A percentile compares a stretch with the other conserved stretches of the same genome.
Conservation (phyloP, 768 basidiomycete genomes). For the Rhizopogon rudus region DNA sequence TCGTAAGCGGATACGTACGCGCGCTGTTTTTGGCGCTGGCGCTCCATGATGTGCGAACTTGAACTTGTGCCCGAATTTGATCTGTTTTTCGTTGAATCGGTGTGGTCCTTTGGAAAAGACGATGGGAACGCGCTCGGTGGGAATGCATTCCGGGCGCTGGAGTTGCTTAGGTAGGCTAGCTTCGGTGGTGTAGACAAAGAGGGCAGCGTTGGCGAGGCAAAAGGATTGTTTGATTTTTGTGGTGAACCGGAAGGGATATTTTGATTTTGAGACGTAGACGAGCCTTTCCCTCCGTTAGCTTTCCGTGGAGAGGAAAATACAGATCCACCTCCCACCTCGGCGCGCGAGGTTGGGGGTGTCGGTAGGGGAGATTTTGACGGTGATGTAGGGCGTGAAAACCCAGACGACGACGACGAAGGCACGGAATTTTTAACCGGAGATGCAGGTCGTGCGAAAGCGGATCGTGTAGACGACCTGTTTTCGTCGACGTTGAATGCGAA, state of each 20-base stretch:
- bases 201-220: conserved; percentile 16
- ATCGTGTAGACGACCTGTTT: not conserved
- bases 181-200: conserved; percentile 8
- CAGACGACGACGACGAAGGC: not conserved
- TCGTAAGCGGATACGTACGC: not conserved
- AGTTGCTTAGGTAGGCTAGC: not conserved
- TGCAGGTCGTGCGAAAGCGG: not conserved
- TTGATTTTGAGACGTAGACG: not conserved
- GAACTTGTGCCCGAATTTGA: not conserved
- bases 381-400: conserved; percentile 3
- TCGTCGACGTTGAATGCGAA: conserved; percentile 6
- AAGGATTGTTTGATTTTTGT: not conserved
- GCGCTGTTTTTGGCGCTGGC: conserved; percentile 2
- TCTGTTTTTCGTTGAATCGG: too few relatives aligned
- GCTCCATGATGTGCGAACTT: not conserved
- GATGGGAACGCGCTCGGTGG: not conserved
- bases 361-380: not conserved
- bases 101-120: not conserved
- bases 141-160: not conserved
- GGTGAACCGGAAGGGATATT: not conserved
- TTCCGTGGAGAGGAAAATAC: not conserved
- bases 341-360: not conserved
- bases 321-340: not conserved
- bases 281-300: not conserved
- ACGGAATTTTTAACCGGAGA: not conserved